Evolutionary conservation across 2,329 filamentous ascomycete species (phyloP).

Genomic region (Neofusicoccum parvum): DNA sequence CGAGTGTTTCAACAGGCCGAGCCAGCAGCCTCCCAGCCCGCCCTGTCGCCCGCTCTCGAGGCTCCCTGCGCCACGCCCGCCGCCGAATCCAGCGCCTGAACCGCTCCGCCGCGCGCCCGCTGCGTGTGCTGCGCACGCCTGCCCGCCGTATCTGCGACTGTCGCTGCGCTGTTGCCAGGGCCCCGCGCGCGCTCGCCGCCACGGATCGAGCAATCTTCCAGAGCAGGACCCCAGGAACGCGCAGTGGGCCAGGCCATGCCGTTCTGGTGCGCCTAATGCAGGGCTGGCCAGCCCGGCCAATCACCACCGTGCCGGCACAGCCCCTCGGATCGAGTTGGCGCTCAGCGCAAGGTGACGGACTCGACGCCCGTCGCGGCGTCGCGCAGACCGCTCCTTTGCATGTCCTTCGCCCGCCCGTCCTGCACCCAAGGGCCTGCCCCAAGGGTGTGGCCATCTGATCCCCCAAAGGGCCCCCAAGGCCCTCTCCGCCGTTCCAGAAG

Average conservation of each 20-base stretch:
- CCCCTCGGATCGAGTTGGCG: constrained; percentile 15
- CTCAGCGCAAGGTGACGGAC: not conserved
- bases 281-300: constrained; percentile 1
- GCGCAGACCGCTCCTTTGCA: constrained; percentile 16
- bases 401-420: not conserved
- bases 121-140: not conserved
- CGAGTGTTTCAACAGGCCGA: constrained; percentile 5
- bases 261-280: constrained; percentile 9
- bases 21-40: not conserved
- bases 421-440: not conserved
- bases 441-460: constrained; percentile 4
- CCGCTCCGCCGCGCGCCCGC: not conserved
- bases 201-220: constrained; percentile 10
- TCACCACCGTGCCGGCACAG: not conserved
- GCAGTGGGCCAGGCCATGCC: constrained; percentile 2
- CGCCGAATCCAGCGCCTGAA: not conserved
- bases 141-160: not conserved
- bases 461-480: not conserved
- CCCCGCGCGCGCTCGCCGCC: not conserved
- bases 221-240: constrained; percentile 8
- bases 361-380: not conserved
- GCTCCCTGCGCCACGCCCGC: constrained; percentile 6
- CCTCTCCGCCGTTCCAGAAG: constrained; percentile 7
- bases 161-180: not conserved
- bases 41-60: constrained; percentile 9